Percentiles rank a stretch among this genome's conserved stretches.
Evolutionary conservation across 768 basidiomycete species (phyloP).

Genomic region (Hortiboletus flavorubellus): DNA sequence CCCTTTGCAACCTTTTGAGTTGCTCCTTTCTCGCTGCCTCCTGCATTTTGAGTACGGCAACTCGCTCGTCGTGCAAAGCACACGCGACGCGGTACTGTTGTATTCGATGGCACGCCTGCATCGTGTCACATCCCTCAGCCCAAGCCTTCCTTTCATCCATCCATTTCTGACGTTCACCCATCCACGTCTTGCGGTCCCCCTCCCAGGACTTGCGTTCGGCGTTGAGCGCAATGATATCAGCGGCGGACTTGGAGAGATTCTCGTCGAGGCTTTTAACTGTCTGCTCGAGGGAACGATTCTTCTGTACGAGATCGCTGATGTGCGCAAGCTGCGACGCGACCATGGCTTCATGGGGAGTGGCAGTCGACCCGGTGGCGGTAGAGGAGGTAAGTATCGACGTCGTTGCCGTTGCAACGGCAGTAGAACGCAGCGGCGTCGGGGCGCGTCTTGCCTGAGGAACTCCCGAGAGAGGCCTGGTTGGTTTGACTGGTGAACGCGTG

Average conservation of each 20-base stretch:
- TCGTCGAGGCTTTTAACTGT: conserved; percentile 52
- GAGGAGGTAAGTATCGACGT: conserved; percentile 26
- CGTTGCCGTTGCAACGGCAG: conserved; percentile 18
- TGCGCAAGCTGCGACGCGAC: conserved; percentile 62
- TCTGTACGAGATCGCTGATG: conserved; percentile 70
- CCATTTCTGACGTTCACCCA: conserved; percentile 37
- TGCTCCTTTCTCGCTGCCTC: conserved; percentile 55
- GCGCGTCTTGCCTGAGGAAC: conserved; percentile 15
- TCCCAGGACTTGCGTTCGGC: conserved; percentile 37
- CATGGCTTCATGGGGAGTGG: conserved; percentile 43
- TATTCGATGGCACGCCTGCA: conserved; percentile 62
- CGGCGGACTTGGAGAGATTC: conserved; percentile 38
- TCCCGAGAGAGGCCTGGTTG: conserved; percentile 7
- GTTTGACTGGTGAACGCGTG: conserved; percentile 28
- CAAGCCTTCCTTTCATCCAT: conserved; percentile 53
- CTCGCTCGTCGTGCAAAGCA: conserved; percentile 52
- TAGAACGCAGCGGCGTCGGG: conserved; percentile 21
- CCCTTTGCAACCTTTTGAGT: conserved; percentile 56
- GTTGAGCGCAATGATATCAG: conserved; percentile 33
- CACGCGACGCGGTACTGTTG: conserved; percentile 56
- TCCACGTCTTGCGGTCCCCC: conserved; percentile 26
- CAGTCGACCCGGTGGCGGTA: conserved; percentile 28
- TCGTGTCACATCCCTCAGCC: conserved; percentile 58
- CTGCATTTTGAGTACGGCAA: conserved; percentile 50
- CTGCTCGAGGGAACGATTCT: conserved; percentile 62